Evolutionary conservation across 2,329 filamentous ascomycete species (phyloP), one percentile per base, ranked within the genome.

Genomic region (Dryadomyces quercus-mongolicae): DNA sequence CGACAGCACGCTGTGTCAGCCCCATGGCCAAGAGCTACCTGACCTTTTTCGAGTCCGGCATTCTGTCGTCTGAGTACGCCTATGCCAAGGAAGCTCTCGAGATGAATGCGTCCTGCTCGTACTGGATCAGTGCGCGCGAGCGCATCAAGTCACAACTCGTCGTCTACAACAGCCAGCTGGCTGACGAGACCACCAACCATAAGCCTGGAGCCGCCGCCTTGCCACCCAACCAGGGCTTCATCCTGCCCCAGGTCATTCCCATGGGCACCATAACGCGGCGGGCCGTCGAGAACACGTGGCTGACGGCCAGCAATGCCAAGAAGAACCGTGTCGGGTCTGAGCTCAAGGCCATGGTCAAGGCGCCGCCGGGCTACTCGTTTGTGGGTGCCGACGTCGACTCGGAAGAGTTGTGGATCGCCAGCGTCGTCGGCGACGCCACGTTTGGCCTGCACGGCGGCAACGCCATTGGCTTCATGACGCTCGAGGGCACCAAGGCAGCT

Each of bases 91-190:
- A 95, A 66, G 93, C 94, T 0, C 73, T 98, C 46, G 87, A 97
- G 62, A 98, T 98, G 93, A 98, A 98, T 62, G 90, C 93, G 0
- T 95, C 90, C 0, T 98, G 94, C 66, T 97, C 92, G 0, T 98
- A 98, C 69, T 98, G 94, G 93, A 97, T 98, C 62, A 95, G 89
- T 63, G 91, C 93, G 16, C 80, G 93, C 58, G 89, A 95, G 64
- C 78, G 93, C 51, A 98, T 98, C 68, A 92, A 74, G 76, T 87
- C 85, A n/a, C 93, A 98, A 64, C 88, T 97, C 77, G 91, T 95
- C 2, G 86, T 98, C 1, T 96, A 95, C 65, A 77, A 90, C 56
- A 74, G 83, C 58, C 49, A 94, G 58, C 57, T 74, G 18, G 59
- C 54, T 22, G 21, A 25, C 15, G n/a, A 10, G 7, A 12, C 40